Base-by-base conservation (phyloP, 2,329 filamentous ascomycete species). In the Fusarium coffeatum region DNA sequence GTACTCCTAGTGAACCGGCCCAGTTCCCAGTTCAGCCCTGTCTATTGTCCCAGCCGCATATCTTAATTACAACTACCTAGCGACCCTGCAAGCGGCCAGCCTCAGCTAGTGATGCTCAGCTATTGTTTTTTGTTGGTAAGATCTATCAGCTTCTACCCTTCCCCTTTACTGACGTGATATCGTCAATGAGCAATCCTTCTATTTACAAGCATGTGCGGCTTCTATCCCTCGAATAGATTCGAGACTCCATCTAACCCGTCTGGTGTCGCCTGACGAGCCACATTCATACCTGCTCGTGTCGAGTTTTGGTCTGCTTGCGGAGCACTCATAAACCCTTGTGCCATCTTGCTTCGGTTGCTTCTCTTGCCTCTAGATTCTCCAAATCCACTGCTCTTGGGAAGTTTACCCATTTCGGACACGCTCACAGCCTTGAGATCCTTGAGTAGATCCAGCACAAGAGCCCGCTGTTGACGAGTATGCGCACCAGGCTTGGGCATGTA, bases 361-460 rank as follows among this genome's bases (percentile, higher is more conserved):
- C 71, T 74, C 63, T 78, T 79, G 27, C 69, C 61, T 42, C 73
- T 72, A 9, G 75, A 61, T 25, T 54, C 68, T 9, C 75, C 76
- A 30, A 82, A 76, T 16, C 81, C 81, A 15, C 80, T 80, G 47
- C 83, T 85, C 78, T 89, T 89, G 54, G 81, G 84, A 9, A 99
- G 89, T 79, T 93, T 96, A 27, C 96, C 96, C 83, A 96, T 92
- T 80, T 99, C 96, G 10, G 94, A 93, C 59, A 99, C 93, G 74
- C 94, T 95, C 8, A 98, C 90, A 1, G 96, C 96, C 72, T 97
- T 90, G 9, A 99, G 86, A 45, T 94, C 91, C 72, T 94, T 92
- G 23, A 99, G 84, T 18, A 99, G 82, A 67, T 97, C 93, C 11
- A 99, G 83, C 18, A 99, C 89, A 25, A 97, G 82, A 2, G 90